A percentile compares a stretch with the other conserved stretches of the same genome.
Evolutionary conservation across 2,329 filamentous ascomycete genomes (phyloP).

Genomic region (Pseudogymnoascus sp.): DNA sequence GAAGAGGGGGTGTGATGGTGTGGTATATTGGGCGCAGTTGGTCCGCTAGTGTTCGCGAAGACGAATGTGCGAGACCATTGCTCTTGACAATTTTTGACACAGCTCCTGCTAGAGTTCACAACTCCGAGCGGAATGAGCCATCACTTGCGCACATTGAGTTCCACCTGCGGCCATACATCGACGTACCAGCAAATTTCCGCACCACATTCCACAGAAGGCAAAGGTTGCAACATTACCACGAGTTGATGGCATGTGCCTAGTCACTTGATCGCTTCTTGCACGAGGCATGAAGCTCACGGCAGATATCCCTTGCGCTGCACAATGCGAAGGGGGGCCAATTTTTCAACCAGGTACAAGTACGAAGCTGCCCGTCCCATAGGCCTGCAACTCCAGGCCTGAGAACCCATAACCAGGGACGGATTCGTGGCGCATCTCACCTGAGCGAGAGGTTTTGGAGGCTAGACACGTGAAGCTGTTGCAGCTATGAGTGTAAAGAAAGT

Average conservation of each 20-base stretch:
- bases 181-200: neutral
- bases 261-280: neutral
- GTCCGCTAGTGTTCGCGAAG: neutral
- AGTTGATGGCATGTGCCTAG: neutral
- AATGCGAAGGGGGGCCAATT: neutral
- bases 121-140: neutral
- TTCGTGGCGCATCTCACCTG: neutral
- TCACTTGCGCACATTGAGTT: neutral
- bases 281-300: neutral
- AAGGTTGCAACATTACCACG: neutral
- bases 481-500: neutral
- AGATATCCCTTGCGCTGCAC: neutral
- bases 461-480: neutral
- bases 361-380: neutral
- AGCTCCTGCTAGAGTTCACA: neutral
- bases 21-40: neutral
- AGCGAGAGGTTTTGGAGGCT: neutral
- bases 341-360: neutral
- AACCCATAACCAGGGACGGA: neutral
- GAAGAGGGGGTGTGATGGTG: conserved; percentile 14
- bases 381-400: neutral
- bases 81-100: neutral
- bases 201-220: neutral
- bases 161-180: neutral
- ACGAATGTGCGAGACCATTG: neutral